Evolutionary conservation across 768 basidiomycete species (phyloP), one percentile per base, ranked within the genome.

Genomic region (Galerina sulciceps): DNA sequence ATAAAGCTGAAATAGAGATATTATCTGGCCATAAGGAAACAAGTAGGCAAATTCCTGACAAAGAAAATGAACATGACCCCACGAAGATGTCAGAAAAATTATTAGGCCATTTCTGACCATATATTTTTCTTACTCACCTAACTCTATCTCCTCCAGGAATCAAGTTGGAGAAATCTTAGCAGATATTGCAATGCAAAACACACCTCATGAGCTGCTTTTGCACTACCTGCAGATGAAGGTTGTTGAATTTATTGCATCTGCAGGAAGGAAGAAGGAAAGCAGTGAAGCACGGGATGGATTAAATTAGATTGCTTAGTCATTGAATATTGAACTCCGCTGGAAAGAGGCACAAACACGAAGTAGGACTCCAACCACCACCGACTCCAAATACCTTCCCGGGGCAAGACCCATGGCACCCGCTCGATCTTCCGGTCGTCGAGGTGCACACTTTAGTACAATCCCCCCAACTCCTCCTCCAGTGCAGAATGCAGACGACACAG

Each of bases 1-100:
- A 88, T 44, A 98, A 98, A 73, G 96, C 96, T 3, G 96, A 99
- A 73, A 96, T 96, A 46, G 93, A 99, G 69, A 79, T 91, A 41
- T 68, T 93, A 38, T 53, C 57, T 9, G 50, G 48, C 14, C 10
- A 18, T 17, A 14, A 40, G 22, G 40, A 17, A 11, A 22, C 18
- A 13, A 13, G n/a, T 36, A 31, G 9, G 6, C 38, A 58, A 14
- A 40, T 34, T 26, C 38, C 22, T 35, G 23, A 36, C 4, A 8
- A 55, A 38, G 23, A 46, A 35, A 26, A 38, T 34, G n/a, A 6
- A 15, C 17, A 38, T 23, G 49, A 50, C 5, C n/a, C 37, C 14
- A 18, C 17, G 23, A 43, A 17, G 26, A 31, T 31, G 26, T 31
- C 8, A 31, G 26, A 5, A 31, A 31, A 31, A 31, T 4, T 31